Evolutionary conservation across 2,329 filamentous ascomycete species (phyloP).

Genomic region (Monosporascus sp.): DNA sequence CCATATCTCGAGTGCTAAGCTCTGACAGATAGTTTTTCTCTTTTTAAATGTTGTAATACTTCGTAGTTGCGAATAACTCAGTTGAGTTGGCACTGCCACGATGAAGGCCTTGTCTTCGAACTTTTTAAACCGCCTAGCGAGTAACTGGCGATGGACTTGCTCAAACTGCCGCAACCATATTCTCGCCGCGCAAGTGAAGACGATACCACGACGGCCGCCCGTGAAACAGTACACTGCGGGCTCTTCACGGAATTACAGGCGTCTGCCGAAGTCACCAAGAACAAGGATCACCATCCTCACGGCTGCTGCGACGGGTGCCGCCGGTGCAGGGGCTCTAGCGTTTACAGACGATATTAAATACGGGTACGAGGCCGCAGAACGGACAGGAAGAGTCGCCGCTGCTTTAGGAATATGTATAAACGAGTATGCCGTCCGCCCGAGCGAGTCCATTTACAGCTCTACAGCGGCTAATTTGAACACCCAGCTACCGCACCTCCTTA

Average conservation of each 20-base stretch:
- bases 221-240: constrained; percentile 18
- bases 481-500: constrained; percentile 80
- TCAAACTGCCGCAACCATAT: constrained; percentile 30
- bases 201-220: constrained; percentile 17
- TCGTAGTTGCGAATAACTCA: neutral
- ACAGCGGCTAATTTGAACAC: constrained; percentile 3
- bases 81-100: constrained; percentile 7
- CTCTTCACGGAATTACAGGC: constrained; percentile 16
- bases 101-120: constrained; percentile 38
- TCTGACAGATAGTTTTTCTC: neutral
- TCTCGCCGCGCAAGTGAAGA: no score
- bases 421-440: constrained; percentile 52
- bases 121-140: constrained; percentile 31
- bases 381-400: constrained; percentile 71
- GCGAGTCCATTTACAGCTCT: neutral
- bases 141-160: constrained; percentile 40
- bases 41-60: neutral
- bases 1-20: neutral
- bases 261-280: constrained; percentile 11
- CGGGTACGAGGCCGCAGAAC: constrained; percentile 67
- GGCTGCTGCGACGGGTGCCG: constrained; percentile 45
- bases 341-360: constrained; percentile 69
- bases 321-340: constrained; percentile 42
- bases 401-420: constrained; percentile 79
- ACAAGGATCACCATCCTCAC: constrained; percentile 34